Evolutionary conservation across 768 basidiomycete genomes (phyloP), one percentile per base, ranked within the genome.

Genomic region (Amanita pseudoporphyria): DNA sequence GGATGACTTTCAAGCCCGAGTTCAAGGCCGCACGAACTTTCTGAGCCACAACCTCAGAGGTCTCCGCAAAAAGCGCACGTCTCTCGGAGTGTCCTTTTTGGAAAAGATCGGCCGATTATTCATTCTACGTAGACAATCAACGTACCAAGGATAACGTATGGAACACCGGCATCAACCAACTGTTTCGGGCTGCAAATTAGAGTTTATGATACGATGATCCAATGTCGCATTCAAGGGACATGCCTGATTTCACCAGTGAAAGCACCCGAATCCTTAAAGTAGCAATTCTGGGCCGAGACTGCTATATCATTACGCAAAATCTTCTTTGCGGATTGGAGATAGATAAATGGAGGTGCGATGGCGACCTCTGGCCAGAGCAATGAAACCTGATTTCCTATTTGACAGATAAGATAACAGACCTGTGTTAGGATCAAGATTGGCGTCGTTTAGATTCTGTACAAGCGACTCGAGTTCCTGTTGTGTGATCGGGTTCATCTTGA

Each of bases 161-260:
- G 85, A 51, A 98, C 80, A 5, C 72, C 74, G n/a, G 85, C 84
- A 61, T 97, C 91, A 33, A 72, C 76, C 57, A n/a, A n/a, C n/a
- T n/a, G n/a, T n/a, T n/a, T n/a, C n/a, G n/a, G n/a, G n/a, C n/a
- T n/a, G n/a, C n/a, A n/a, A n/a, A n/a, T n/a, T n/a, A n/a, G n/a
- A n/a, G n/a, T n/a, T n/a, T n/a, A n/a, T n/a, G n/a, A n/a, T n/a
- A n/a, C n/a, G n/a, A n/a, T n/a, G n/a, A n/a, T n/a, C n/a, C n/a
- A n/a, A n/a, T n/a, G n/a, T n/a, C n/a, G n/a, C n/a, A 98, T 32
- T 35, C 38, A 9, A 36, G 9, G 6, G 9, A 61, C 72, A 35
- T 47, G 84, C 89, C 93, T 95, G 71, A 89, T 89, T 70, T 99
- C 96, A 52, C 96, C 96, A 10, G 96, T 98, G 72, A 82, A 99